A percentile compares a stretch with the other conserved stretches of the same genome.
Evolutionary conservation across 768 basidiomycete genomes (phyloP).

Genomic region (Cystobasidiopsis lactophilus): DNA sequence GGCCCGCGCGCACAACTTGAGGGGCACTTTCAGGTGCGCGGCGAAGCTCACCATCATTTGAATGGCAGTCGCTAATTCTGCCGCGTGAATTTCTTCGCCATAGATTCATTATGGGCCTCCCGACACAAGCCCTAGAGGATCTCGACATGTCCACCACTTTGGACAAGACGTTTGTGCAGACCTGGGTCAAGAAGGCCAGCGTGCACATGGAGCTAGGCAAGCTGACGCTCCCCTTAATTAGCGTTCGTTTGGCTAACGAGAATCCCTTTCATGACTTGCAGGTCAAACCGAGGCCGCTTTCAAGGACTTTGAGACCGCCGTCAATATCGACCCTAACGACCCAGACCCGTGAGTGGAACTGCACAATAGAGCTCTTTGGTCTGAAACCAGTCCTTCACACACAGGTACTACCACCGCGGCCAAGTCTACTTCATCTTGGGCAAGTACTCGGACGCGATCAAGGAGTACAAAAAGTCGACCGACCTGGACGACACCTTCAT

Average conservation of each 20-base stretch:
- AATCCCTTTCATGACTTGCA: slow-evolving; percentile 1
- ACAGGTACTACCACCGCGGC: slow-evolving; percentile 76
- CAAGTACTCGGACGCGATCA: slow-evolving; percentile 61
- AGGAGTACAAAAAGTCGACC: slow-evolving; percentile 78
- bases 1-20: slow-evolving; percentile 73
- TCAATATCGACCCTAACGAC: slow-evolving; percentile 56
- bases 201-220: slow-evolving; percentile 80
- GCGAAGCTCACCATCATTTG: not conserved
- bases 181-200: slow-evolving; percentile 84
- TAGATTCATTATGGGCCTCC: slow-evolving; percentile 73
- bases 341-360: slow-evolving; percentile 42
- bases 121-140: slow-evolving; percentile 59
- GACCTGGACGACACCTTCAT: slow-evolving; percentile 69
- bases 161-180: slow-evolving; percentile 47
- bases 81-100: not conserved
- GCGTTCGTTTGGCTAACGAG: not conserved
- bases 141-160: slow-evolving; percentile 52
- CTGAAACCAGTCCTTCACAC: not conserved
- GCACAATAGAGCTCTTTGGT: not conserved
- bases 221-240: slow-evolving; percentile 3
- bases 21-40: slow-evolving; percentile 82
- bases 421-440: slow-evolving; percentile 94
- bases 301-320: slow-evolving; percentile 74
- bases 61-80: too few species aligned
- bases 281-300: slow-evolving; percentile 56